phyloP scores from a whole-genome alignment of 2,329 filamentous ascomycete species.

The Fusarium graminum region DNA sequence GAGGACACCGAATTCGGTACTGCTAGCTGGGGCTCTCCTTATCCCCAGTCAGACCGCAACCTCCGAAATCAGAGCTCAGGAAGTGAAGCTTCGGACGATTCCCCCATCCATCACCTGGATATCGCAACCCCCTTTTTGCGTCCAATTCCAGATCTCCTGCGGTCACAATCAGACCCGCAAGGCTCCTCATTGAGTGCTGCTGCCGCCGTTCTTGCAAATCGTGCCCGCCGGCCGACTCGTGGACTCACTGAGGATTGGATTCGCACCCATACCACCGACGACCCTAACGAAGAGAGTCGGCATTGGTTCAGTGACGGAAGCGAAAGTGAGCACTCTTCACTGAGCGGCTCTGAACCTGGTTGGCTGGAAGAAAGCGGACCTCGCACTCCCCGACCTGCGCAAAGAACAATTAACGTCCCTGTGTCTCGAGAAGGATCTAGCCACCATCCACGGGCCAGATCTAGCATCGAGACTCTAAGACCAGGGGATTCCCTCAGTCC shows the following conservation, averaged over 20 bases:
- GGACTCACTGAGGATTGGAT: constrained; percentile 89
- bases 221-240: constrained; percentile 68
- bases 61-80: constrained; percentile 66
- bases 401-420: constrained; percentile 42
- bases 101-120: constrained; percentile 71
- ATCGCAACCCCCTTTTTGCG: constrained; percentile 74
- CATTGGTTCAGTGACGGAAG: constrained; percentile 85
- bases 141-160: constrained; percentile 63
- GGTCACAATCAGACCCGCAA: constrained; percentile 49
- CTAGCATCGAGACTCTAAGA: constrained; percentile 69
- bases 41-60: constrained; percentile 73
- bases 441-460: constrained; percentile 61
- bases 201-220: constrained; percentile 73
- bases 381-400: constrained; percentile 61
- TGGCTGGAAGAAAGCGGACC: constrained; percentile 65
- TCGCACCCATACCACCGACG: constrained; percentile 81
- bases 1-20: constrained; percentile 69
- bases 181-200: constrained; percentile 62
- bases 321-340: constrained; percentile 80
- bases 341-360: constrained; percentile 73
- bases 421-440: constrained; percentile 51
- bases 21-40: constrained; percentile 93
- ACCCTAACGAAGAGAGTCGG: constrained; percentile 73
- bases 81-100: constrained; percentile 71
- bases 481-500: constrained; percentile 50